A percentile compares a stretch with the other conserved stretches of the same genome.
Conservation (phyloP, 129 eudicot genomes). For the Scalesia atractyloides region DNA sequence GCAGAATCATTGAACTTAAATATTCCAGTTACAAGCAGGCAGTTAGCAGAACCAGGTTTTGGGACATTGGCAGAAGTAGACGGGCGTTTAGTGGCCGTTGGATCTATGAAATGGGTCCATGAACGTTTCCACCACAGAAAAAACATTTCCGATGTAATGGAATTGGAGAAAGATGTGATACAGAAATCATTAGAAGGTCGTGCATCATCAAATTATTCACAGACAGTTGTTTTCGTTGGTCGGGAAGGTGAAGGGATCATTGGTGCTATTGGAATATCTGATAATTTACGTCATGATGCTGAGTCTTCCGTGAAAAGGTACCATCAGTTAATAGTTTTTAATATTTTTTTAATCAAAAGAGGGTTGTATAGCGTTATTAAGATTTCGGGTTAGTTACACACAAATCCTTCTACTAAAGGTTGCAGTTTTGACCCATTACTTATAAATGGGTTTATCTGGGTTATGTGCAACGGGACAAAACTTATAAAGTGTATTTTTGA, state of each 20-base stretch:
- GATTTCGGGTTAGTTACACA: not conserved
- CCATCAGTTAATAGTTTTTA: slow-evolving; percentile 1
- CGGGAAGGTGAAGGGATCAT: slow-evolving; percentile 90
- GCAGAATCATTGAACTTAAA: slow-evolving; percentile 70
- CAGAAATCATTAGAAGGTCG: slow-evolving; percentile 45
- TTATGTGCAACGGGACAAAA: not conserved
- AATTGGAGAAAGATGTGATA: slow-evolving; percentile 67
- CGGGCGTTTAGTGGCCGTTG: slow-evolving; percentile 85
- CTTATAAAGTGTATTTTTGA: not conserved
- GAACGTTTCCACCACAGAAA: slow-evolving; percentile 67
- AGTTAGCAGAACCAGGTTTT: slow-evolving; percentile 85
- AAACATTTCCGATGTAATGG: slow-evolving; percentile 43
- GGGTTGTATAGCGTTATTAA: not conserved
- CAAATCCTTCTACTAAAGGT: slow-evolving; percentile 2
- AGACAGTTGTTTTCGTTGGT: slow-evolving; percentile 81
- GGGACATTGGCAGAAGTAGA: slow-evolving; percentile 95
- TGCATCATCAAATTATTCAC: slow-evolving; percentile 66
- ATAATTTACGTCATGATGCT: slow-evolving; percentile 79
- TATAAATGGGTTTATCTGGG: not conserved
- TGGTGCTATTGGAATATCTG: slow-evolving; percentile 93
- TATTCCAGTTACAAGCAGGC: slow-evolving; percentile 72
- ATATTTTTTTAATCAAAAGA: not conserved
- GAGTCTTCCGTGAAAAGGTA: slow-evolving; percentile 80
- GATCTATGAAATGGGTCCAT: slow-evolving; percentile 82
- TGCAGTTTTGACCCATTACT: not conserved